Base-by-base conservation (phyloP, 1,284 basidiomycete species). In the Mycena sp. region DNA sequence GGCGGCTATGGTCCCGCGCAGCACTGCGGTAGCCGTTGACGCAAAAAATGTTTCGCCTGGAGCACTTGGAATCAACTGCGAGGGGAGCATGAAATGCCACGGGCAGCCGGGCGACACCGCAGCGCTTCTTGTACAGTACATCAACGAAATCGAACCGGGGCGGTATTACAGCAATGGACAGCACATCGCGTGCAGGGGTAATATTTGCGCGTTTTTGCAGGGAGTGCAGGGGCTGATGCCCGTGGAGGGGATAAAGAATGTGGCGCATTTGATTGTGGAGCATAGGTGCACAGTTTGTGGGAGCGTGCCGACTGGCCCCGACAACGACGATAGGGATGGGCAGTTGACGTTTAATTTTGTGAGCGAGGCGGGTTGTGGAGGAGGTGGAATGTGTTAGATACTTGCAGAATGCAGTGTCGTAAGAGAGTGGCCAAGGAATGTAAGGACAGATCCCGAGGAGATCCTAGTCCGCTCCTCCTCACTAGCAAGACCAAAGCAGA, bases 261-360 rank as follows among this genome's bases (percentile, higher is more conserved):
- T 52, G 38, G 62, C 63, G 16, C 30, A 18, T 22, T 13, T n/a
- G 7, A 65, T 70, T 38, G 18, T 52, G 11, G 39, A 55, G 16
- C 69, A 65, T 38, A 63, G 57, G 10, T 70, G 69, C 48, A 65
- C 39, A 20, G 64, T 54, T 34, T 70, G 68, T 38, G 69, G 63
- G 57, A 70, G 69, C 18, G 69, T 55, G 30, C 69, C 69, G 11
- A 70, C 62, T 10, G 65, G 57, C 25, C 22, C 68, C 9, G 62
- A 63, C 16, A 70, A 70, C 22, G 57, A 70, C 25, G 68, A 59
- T n/a, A 48, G 34, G 50, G 16, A 60, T 20, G 69, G 63, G 9
- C 34, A 65, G 30, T 55, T 70, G 39, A 65, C 69, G 48, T 70
- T 70, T 34, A 70, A 65, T 37, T 70, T 44, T 37, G 62, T 69